A percentile compares a stretch with the other conserved stretches of the same genome.
Evolutionary conservation across 805 yeast genomes (phyloP).

Genomic region (Saturnispora serradocipensis): DNA sequence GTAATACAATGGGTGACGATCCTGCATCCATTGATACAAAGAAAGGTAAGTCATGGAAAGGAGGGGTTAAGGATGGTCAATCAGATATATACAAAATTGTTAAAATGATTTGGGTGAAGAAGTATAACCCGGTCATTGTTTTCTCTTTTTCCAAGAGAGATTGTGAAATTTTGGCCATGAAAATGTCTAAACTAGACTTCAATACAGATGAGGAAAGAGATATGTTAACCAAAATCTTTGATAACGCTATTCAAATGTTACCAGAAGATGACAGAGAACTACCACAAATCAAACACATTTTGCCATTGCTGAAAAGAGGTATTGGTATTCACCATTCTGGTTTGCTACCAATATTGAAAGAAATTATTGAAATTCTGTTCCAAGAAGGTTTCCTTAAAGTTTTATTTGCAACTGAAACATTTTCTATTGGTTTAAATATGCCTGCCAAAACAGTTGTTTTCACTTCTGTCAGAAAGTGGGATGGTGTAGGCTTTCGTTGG

Average conservation of each 20-base stretch:
- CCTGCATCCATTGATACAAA: slow-evolving; percentile 49
- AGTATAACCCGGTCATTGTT: slow-evolving; percentile 95
- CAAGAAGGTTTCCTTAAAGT: slow-evolving; percentile 96
- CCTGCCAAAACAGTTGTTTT: slow-evolving; percentile 99
- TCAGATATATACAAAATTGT: slow-evolving; percentile 94
- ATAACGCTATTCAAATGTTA: slow-evolving; percentile 77
- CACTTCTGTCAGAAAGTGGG: slow-evolving; percentile 97
- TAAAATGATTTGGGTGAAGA: slow-evolving; percentile 94
- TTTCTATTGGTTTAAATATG: slow-evolving; percentile 97
- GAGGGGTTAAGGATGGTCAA: slow-evolving; percentile 56
- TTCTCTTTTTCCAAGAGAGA: slow-evolving; percentile 97
- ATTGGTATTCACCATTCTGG: slow-evolving; percentile 98
- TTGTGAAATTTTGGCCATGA: slow-evolving; percentile 88
- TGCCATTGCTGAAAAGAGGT: slow-evolving; percentile 87
- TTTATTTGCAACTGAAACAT: slow-evolving; percentile 94
- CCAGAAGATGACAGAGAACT: slow-evolving; percentile 87
- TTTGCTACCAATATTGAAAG: slow-evolving; percentile 81
- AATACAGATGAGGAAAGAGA: slow-evolving; percentile 91
- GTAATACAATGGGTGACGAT: slow-evolving; percentile 77
- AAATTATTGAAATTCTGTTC: slow-evolving; percentile 89
- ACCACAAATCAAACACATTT: slow-evolving; percentile 88
- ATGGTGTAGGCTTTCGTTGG: slow-evolving; percentile 96
- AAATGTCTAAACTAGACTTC: slow-evolving; percentile 93
- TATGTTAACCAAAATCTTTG: slow-evolving; percentile 80
- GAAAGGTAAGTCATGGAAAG: slow-evolving; percentile 74